These are phyloP conservation scores for Aspergillus latus DNA, from an alignment of 2,329 filamentous ascomycete species.

Conservation along the genomic window DNA sequence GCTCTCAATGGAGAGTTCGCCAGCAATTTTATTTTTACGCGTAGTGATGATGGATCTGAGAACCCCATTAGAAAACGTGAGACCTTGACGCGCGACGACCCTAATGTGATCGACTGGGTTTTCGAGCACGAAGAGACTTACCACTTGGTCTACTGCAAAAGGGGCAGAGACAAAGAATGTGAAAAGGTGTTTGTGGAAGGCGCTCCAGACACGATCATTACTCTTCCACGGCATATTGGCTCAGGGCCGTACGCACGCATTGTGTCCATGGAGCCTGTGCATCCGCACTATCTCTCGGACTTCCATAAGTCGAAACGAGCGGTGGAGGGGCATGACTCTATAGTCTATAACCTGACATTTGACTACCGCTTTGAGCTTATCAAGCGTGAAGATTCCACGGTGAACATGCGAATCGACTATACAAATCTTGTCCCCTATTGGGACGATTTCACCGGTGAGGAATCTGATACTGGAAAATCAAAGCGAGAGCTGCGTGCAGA, in stretches of 20 bases:
- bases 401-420: slow-evolving; percentile 8
- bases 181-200: not conserved
- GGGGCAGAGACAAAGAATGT: not conserved
- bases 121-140: not conserved
- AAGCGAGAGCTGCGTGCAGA: too few relatives aligned
- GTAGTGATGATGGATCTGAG: too few relatives aligned
- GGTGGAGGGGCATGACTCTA: not conserved
- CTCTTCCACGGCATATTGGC: slow-evolving; percentile 1
- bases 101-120: too few relatives aligned
- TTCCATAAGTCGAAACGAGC: not conserved
- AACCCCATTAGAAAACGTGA: too few relatives aligned
- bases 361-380: slow-evolving; percentile 7
- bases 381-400: not conserved
- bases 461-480: too few relatives aligned
- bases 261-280: slow-evolving; percentile 6
- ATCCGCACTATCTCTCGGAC: not conserved
- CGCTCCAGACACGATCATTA: slow-evolving; percentile 4
- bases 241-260: slow-evolving; percentile 6
- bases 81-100: too few relatives aligned
- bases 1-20: too few relatives aligned
- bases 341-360: slow-evolving; percentile 1
- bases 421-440: slow-evolving; percentile 9
- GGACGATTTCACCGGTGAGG: not conserved
- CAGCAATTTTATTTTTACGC: too few relatives aligned
- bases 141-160: slow-evolving; percentile 2